A percentile compares a stretch with the other conserved stretches of the same genome.
phyloP scores from a whole-genome alignment of 768 basidiomycete species.

The Phlebiopsis flavidoalba region DNA sequence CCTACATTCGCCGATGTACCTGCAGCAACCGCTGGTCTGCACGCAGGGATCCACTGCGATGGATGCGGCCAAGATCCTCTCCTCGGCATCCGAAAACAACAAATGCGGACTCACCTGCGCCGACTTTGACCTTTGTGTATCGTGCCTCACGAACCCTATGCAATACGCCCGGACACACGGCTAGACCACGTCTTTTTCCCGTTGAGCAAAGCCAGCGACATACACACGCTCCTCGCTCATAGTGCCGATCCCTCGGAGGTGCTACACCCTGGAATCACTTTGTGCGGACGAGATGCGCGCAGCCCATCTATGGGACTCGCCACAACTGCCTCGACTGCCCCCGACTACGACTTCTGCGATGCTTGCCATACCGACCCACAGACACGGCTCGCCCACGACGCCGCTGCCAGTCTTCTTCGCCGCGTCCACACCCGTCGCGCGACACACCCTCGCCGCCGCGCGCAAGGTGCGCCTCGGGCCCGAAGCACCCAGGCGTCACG shows the following conservation, averaged over 20 bases:
- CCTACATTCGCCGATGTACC: no score
- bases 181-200: not conserved
- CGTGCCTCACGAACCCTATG: not conserved
- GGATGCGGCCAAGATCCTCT: constrained; percentile 6
- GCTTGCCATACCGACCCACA: constrained; percentile 9
- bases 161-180: no score
- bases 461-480: not conserved
- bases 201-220: not conserved
- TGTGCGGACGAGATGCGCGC: constrained; percentile 67
- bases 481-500: not conserved
- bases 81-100: not conserved
- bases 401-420: constrained; percentile 9
- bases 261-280: constrained; percentile 5
- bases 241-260: not conserved
- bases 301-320: constrained; percentile 55
- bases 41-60: not conserved
- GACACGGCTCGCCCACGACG: constrained; percentile 13
- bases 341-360: constrained; percentile 26
- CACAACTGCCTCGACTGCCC: constrained; percentile 82
- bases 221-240: not conserved
- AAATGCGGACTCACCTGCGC: not conserved
- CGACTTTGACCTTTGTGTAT: not conserved
- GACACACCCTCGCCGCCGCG: not conserved
- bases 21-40: not conserved
- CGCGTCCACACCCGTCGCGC: not conserved